Conservation (phyloP, 768 basidiomycete genomes). For the Cystofilobasidium bisporidii region DNA sequence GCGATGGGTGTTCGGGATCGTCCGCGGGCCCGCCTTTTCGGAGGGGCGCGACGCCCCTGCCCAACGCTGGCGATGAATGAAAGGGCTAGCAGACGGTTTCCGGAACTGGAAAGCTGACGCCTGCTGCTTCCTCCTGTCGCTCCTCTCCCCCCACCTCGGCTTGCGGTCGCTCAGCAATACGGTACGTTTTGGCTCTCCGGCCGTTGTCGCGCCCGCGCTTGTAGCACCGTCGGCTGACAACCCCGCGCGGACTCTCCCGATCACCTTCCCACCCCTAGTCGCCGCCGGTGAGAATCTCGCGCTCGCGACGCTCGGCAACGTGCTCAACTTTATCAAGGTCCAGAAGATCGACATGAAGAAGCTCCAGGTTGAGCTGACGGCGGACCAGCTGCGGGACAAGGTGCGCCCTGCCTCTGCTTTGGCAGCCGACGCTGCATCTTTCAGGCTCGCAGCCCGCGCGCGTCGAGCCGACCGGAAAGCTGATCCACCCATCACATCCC, state of each 20-base stretch:
- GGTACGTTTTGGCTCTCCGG: neutral
- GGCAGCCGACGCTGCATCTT: neutral
- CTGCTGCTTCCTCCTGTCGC: no score
- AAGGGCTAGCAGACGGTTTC: no score
- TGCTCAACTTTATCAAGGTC: constrained; percentile 88
- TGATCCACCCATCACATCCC: neutral
- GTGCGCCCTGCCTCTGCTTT: no score
- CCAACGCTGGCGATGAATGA: no score
- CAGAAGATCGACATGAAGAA: constrained; percentile 78
- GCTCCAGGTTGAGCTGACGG: constrained; percentile 24
- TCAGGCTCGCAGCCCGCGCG: no score
- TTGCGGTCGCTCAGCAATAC: constrained; percentile 8
- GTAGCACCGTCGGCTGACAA: no score
- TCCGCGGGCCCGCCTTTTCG: no score
- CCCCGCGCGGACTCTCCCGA: neutral
- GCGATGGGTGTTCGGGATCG: no score
- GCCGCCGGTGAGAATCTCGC: constrained; percentile 93
- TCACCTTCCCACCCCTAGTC: constrained; percentile 43
- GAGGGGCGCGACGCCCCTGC: no score
- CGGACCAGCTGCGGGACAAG: constrained; percentile 21
- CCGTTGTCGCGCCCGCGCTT: neutral
- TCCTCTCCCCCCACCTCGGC: no score
- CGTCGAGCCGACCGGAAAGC: neutral
- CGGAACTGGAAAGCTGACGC: no score
- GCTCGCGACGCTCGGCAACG: constrained; percentile 87